Evolutionary conservation across 371 early-diverging fungal genomes (phyloP), one percentile per base, ranked within the genome.

Genomic region (Rhizopus sp.): DNA sequence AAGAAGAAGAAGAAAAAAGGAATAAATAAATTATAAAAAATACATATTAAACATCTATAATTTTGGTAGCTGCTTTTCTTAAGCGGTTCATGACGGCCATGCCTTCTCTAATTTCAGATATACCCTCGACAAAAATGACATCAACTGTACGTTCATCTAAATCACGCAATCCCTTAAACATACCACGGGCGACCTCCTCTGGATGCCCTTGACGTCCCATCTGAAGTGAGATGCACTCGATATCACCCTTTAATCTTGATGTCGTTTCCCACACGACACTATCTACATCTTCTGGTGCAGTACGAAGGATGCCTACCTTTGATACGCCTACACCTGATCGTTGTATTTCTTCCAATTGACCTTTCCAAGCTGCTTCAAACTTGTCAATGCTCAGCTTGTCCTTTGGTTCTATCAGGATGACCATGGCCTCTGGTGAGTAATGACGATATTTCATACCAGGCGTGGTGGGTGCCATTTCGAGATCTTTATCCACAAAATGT

Each of bases 381-480:
- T 54, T 51, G 5, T 44, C 12, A 33, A 57, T 38, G 13, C 15
- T 58, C 60, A 2, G 38, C 38, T 41, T 66, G 16, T 0, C 46
- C 16, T 23, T 42, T n/a, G 53, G 50, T 48, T 90, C 89, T 57
- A 95, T 73, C 41, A 97, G 63, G 5, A 93, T 78, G 8, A 98
- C 96, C 52, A 84, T 83, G 0, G 93, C 93, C 31, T 89, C 83
- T 4, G 99, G 99, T 6, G 97, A 91, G 69, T 99, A 99, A 80
- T 99, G 99, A 30, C 95, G 87, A 64, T 99, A 99, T 74, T 99
- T 99, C 95, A 96, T 98, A 3, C 99, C 99, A 6, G 99, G 99
- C 13, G 98, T 96, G 0, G 93, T 92, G 0, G 97, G 98, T 5
- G 86, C 81, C 42, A 64, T 66, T 53, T 94, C 96, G 60, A 93